Evolutionary conservation across 768 basidiomycete genomes (phyloP).

Genomic region (Lanmaoa pseudosensibilis): DNA sequence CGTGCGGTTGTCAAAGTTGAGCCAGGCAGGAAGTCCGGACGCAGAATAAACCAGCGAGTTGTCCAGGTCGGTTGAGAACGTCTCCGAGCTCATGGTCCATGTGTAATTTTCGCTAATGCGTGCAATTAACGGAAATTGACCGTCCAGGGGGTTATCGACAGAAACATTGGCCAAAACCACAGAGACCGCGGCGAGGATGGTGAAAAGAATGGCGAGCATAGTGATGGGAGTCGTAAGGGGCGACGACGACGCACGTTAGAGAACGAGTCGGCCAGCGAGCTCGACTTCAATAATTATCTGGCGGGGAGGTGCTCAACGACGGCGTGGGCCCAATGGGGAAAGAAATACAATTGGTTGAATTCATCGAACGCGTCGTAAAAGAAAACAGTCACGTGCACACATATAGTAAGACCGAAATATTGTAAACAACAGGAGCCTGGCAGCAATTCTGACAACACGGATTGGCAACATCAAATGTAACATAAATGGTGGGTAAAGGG

Average conservation of each 20-base stretch:
- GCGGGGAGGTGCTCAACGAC: slow-evolving; percentile 3
- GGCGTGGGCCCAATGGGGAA: slow-evolving; percentile 2
- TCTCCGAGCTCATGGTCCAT: slow-evolving; percentile 66
- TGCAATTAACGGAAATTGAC: slow-evolving; percentile 79
- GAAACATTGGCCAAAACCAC: slow-evolving; percentile 45
- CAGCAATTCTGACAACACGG: slow-evolving; percentile 7
- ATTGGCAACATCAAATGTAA: slow-evolving; percentile 16
- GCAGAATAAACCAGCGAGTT: slow-evolving; percentile 51
- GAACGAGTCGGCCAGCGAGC: slow-evolving; percentile 62
- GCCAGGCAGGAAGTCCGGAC: slow-evolving; percentile 69
- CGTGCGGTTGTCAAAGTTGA: slow-evolving; percentile 62
- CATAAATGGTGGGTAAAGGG: slow-evolving; percentile 22
- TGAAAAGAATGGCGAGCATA: slow-evolving; percentile 67
- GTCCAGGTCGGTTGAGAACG: slow-evolving; percentile 57
- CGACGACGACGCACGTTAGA: slow-evolving; percentile 37
- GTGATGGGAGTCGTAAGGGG: slow-evolving; percentile 51
- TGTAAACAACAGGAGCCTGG: slow-evolving; percentile 2
- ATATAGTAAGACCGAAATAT: slow-evolving; percentile 13
- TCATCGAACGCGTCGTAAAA: slow-evolving; percentile 15
- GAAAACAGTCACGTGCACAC: slow-evolving; percentile 30
- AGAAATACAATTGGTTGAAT: slow-evolving; percentile 17
- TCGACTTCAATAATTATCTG: slow-evolving; percentile 33
- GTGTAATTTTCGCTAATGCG: slow-evolving; percentile 60
- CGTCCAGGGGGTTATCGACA: slow-evolving; percentile 60
- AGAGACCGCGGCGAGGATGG: slow-evolving; percentile 40